Conservation (phyloP, 768 basidiomycete genomes). For the Leccinum uliginosum region DNA sequence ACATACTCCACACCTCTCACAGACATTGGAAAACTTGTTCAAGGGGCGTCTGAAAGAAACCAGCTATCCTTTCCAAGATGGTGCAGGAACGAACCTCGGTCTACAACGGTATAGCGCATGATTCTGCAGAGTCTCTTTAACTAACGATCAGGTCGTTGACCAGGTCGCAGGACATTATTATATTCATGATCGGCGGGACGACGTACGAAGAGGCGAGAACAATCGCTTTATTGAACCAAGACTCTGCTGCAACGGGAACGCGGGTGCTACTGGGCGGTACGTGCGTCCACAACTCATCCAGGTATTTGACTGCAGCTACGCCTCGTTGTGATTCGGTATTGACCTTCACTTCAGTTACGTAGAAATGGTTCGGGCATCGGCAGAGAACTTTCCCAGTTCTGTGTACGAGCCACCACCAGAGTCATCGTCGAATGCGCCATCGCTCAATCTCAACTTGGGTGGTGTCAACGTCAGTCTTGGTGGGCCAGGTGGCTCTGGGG, state of each 20-base stretch:
- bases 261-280: slow-evolving; percentile 90
- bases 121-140: background rate
- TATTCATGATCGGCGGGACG: slow-evolving; percentile 95
- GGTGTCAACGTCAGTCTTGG: slow-evolving; percentile 92
- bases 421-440: slow-evolving; percentile 65
- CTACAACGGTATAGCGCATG: slow-evolving; percentile 55
- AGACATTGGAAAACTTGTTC: slow-evolving; percentile 86
- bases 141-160: background rate
- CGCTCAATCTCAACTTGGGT: slow-evolving; percentile 88
- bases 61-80: slow-evolving; percentile 85
- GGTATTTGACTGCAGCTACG: slow-evolving; percentile 42
- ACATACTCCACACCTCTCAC: slow-evolving; percentile 87
- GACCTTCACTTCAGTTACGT: slow-evolving; percentile 56
- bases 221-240: slow-evolving; percentile 83
- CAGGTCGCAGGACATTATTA: slow-evolving; percentile 93
- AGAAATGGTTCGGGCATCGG: slow-evolving; percentile 80
- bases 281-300: slow-evolving; percentile 90
- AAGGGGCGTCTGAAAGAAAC: slow-evolving; percentile 83
- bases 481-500: slow-evolving; percentile 76
- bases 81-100: slow-evolving; percentile 61
- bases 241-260: slow-evolving; percentile 58
- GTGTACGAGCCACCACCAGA: slow-evolving; percentile 77
- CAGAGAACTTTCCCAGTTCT: slow-evolving; percentile 53
- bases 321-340: background rate
- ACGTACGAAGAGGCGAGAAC: slow-evolving; percentile 94